A percentile compares a stretch with the other conserved stretches of the same genome.
Conservation (phyloP, 257 asterid species). For the Solanum pimpinellifolium region DNA sequence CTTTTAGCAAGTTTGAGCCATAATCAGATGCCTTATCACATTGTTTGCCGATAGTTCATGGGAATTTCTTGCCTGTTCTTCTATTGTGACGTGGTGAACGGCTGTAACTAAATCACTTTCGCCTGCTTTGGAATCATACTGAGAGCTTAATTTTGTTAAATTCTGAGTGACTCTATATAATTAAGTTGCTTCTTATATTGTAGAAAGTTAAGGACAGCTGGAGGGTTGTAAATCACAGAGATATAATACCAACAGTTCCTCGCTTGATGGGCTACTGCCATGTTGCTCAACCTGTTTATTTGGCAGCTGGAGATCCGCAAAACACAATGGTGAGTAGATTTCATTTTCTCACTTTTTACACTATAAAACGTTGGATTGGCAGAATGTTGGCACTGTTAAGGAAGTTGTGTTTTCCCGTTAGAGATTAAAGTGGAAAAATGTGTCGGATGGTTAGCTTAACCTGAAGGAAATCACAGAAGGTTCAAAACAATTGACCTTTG, state of each 20-base stretch:
- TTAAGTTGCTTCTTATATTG: background rate
- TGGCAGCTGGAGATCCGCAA: constrained; percentile 48
- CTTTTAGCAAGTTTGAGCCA: background rate
- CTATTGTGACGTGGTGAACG: background rate
- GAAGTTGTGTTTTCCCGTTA: background rate
- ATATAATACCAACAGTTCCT: constrained; percentile 97
- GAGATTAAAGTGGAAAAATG: background rate
- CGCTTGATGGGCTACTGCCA: constrained; percentile 99
- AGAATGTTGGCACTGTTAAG: background rate
- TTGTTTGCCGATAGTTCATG: background rate
- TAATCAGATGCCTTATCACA: background rate
- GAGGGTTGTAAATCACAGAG: constrained; percentile 93
- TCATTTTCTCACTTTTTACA: background rate
- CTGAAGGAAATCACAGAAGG: background rate
- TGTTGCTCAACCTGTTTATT: constrained; percentile 91
- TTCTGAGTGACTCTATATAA: background rate
- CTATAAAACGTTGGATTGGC: background rate
- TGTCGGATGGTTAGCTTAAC: background rate
- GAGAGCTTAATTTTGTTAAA: background rate
- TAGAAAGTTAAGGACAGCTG: constrained; percentile 93
- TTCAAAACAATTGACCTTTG: background rate
- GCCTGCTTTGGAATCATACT: background rate
- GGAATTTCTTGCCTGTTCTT: background rate
- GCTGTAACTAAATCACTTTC: background rate
- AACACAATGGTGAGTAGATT: constrained; percentile 31